A percentile compares a stretch with the other conserved stretches of the same genome.
These are phyloP conservation scores for Linaria vulgaris DNA, from an alignment of 257 asterid species.

Conservation along the genomic window DNA sequence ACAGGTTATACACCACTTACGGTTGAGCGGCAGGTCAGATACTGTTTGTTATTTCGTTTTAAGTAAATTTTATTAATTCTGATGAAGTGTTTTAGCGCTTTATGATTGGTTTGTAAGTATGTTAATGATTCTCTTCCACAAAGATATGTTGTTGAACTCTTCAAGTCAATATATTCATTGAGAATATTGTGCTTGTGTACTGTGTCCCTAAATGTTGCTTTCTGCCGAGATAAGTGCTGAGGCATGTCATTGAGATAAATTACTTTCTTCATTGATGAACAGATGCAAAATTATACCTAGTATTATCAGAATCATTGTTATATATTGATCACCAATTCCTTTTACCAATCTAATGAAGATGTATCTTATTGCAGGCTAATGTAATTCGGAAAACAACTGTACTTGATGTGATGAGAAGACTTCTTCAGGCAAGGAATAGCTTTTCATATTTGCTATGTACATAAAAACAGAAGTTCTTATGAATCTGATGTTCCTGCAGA, in stretches of 20 bases:
- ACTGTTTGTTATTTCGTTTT: slow-evolving; percentile 18
- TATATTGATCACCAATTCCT: too few species aligned
- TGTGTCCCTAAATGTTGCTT: not conserved
- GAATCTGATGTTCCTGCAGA: slow-evolving; percentile 49
- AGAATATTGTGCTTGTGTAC: not conserved
- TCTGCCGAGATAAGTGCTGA: not conserved
- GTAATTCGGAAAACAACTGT: slow-evolving; percentile 96
- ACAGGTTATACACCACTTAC: slow-evolving; percentile 99
- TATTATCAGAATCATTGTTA: too few species aligned
- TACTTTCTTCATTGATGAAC: slow-evolving; percentile 3
- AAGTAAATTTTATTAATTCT: not conserved
- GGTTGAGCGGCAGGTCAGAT: slow-evolving; percentile 92
- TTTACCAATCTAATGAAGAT: slow-evolving; percentile 22
- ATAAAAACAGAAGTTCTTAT: slow-evolving; percentile 22
- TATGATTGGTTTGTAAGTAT: slow-evolving; percentile 9
- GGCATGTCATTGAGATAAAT: not conserved
- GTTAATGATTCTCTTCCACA: not conserved
- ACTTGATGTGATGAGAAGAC: slow-evolving; percentile 98
- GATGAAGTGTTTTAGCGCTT: not conserved
- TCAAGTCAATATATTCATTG: not conserved
- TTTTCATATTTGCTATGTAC: slow-evolving; percentile 22
- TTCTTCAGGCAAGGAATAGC: slow-evolving; percentile 74
- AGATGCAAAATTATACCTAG: too few species aligned
- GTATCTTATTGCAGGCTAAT: slow-evolving; percentile 68
- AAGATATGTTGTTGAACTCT: not conserved